Base-by-base conservation (phyloP, 176 grass and related monocot species). In the Phoenix dactylifera region DNA sequence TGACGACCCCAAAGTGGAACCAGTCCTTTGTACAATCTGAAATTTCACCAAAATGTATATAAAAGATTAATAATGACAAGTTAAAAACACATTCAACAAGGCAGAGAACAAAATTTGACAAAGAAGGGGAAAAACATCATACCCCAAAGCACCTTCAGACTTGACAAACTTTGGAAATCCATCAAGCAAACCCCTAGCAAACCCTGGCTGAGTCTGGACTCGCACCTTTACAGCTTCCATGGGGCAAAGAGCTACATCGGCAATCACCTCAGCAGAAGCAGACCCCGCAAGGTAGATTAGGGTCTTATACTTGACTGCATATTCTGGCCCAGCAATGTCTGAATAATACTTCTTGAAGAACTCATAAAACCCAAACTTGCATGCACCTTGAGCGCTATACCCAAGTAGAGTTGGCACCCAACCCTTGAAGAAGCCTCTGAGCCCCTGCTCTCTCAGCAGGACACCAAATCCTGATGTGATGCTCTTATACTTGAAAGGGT, bases 361-460 rank as follows among this genome's bases (percentile, higher is more conserved):
- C 67, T 96, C 92, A 19, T 96, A 96, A 56, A 90, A 86, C 58
- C 92, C 92, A 74, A 82, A 96, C 71, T 96, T 96, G 80, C 74
- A 88, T 29, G 77, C 83, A 16, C 92, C 92, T 57, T 90, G 92
- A 50, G 83, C 60, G 22, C 92, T 82, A 56, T 96, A 96, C 50
- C 92, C 86, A 63, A 90, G 79, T 54, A 90, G 66, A 5, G 92
- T 96, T 51, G 87, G 83, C 62, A 83, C 74, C 92, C 92, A 96
- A 55, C 92, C 92, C 56, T 26, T 87, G 86, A 90, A 96, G 54
- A 96, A 79, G 24, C 86, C 79, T 60, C 84, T 60, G 2, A 85
- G 49, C 16, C 92, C 92, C 72, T 96, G 83, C 62, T 90, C 92
- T 61, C 72, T 82, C 26, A 90, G 56, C 26, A 96, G 49, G 24